These are phyloP conservation scores for Flaveria sonorensis DNA, from an alignment of 129 eudicot genomes.

Conservation along the genomic window DNA sequence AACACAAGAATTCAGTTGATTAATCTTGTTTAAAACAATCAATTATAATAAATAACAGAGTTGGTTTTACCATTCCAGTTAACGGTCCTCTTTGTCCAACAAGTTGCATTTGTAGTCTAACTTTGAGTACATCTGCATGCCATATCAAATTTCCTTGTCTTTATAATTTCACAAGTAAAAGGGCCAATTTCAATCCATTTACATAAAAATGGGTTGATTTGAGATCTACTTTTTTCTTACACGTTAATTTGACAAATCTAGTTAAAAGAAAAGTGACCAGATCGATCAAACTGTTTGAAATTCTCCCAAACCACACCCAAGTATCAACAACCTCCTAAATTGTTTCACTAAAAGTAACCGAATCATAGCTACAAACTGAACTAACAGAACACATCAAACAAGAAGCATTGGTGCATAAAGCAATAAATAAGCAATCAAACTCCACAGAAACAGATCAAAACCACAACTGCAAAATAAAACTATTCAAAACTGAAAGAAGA, in stretches of 20 bases:
- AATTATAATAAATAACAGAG: slow-evolving; percentile 5
- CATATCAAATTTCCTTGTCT: slow-evolving; percentile 19
- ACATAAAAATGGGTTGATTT: neutral
- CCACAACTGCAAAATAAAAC: neutral
- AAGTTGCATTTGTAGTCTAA: slow-evolving; percentile 96
- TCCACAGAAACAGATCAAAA: neutral
- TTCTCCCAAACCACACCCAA: no score
- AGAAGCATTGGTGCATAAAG: neutral
- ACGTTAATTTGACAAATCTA: neutral
- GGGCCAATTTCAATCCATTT: neutral
- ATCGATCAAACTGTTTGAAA: no score
- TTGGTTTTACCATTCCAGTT: slow-evolving; percentile 66
- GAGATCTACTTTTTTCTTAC: neutral
- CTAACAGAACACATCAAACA: neutral
- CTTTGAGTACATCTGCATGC: slow-evolving; percentile 93
- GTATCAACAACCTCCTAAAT: neutral
- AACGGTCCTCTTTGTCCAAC: slow-evolving; percentile 92
- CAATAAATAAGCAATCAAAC: neutral
- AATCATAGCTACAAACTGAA: neutral
- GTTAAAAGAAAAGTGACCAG: no score
- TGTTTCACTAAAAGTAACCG: neutral
- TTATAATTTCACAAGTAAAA: neutral
- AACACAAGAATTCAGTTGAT: neutral
- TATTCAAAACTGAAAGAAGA: slow-evolving; percentile 21
- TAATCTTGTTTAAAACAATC: slow-evolving; percentile 7